Evolutionary conservation across 768 basidiomycete genomes (phyloP).

Genomic region (Kwoniella sp.): DNA sequence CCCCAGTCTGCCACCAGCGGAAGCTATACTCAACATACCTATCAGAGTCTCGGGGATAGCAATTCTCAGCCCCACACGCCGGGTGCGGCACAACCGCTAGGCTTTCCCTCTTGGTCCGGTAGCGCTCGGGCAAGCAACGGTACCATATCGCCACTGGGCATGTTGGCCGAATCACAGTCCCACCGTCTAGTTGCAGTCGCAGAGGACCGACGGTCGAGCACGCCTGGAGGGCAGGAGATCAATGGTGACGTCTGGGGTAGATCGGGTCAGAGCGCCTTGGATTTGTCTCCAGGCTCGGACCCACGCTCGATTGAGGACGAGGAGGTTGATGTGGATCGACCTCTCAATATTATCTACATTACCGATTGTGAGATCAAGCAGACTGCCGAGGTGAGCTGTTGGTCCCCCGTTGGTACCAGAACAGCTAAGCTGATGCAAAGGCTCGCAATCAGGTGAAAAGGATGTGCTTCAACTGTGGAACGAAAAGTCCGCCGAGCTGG

Average conservation of each 20-base stretch:
- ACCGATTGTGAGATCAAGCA: constrained; percentile 21
- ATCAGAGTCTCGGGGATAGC: neutral
- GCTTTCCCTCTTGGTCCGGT: constrained; percentile 8
- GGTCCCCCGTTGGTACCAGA: too few species aligned
- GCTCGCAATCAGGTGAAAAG: constrained; percentile 14
- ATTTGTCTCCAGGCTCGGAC: neutral
- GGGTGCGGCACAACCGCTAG: constrained; percentile 13
- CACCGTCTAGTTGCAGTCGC: too few species aligned
- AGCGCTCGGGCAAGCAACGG: neutral
- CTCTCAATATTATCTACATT: constrained; percentile 10
- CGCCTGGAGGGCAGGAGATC: constrained; percentile 6
- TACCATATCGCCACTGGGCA: constrained; percentile 11
- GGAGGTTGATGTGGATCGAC: too few species aligned
- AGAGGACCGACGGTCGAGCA: neutral
- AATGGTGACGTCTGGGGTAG: constrained; percentile 7
- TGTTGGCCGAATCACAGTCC: too few species aligned
- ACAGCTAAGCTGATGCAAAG: too few species aligned
- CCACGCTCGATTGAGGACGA: neutral
- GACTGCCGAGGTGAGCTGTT: constrained; percentile 12
- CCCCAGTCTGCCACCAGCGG: constrained; percentile 8
- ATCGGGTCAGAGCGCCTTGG: neutral
- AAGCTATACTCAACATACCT: neutral
- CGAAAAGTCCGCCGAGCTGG: constrained; percentile 18
- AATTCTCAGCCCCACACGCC: constrained; percentile 3
- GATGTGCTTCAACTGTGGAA: constrained; percentile 12